Base-by-base conservation (phyloP, 2,329 filamentous ascomycete species). In the Leptographium procerum region DNA sequence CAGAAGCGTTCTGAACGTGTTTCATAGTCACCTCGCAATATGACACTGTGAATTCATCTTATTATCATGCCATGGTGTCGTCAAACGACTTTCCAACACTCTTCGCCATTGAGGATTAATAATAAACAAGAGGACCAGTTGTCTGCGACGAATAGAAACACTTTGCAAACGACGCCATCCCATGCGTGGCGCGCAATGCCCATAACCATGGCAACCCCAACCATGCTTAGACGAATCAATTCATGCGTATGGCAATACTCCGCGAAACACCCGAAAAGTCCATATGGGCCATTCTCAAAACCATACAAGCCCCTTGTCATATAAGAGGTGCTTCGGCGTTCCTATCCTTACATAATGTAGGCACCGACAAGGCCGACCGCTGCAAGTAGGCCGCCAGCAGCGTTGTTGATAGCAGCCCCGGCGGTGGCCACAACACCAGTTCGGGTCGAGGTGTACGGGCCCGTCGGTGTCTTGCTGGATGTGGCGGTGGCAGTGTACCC, bases 361-460 rank as follows among this genome's bases (percentile, higher is more conserved):
- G 67, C 73, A 52, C 69, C 74, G 11, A 71, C 63, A 34, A 75
- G 59, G 26, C 73, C 76, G 28, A 72, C 65, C 14, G 69, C 66
- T 8, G 70, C 75, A 33, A 71, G 61, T 13, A 71, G 65, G 26
- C 69, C 69, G 47, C 66, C 67, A 33, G 69, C 67, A 33, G 69
- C 70, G 47, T 65, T 55, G 61, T 70, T 69, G 52, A 64, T 60
- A 3, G 61, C 59, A 1, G 69, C 68, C 36, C 62, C 69, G 19
- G 66, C 68, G 13, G 66, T 68, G 14, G 65, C 59, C 24, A 68
- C 40, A 43, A 14, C 24, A 11, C 31, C 3, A 16, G 52, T 24
- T 4, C 9, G 10, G 26, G 50, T 36, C 11, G 61, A 52, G 22
- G 60, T 57, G 10, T 64, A 58, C 10, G 62, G 61, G 52, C 58